These are phyloP conservation scores for Peniophora sp. DNA, from an alignment of 1,284 basidiomycete genomes.

Conservation along the genomic window DNA sequence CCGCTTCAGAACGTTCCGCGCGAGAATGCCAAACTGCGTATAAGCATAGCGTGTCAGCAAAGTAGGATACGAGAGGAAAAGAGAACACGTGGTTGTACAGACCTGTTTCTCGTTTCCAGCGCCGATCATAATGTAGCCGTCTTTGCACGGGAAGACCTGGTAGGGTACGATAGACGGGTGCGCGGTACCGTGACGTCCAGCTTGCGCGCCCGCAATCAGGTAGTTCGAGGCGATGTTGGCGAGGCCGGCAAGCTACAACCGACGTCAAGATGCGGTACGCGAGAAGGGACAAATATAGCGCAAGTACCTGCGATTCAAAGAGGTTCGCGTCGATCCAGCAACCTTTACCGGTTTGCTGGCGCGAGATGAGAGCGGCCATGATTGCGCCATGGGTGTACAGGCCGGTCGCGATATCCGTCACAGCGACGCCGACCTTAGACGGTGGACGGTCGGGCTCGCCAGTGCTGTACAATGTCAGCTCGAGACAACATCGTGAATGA, in stretches of 20 bases:
- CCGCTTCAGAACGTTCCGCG: constrained; percentile 49
- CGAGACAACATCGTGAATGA: constrained; percentile 2
- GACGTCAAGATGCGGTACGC: constrained; percentile 13
- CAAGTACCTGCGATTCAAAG: constrained; percentile 72
- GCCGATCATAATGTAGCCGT: constrained; percentile 91
- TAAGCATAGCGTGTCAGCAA: constrained; percentile 3
- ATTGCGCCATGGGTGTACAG: constrained; percentile 93
- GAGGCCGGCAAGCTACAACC: constrained; percentile 73
- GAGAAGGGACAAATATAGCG: too few relatives aligned
- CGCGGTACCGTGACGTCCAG: constrained; percentile 82
- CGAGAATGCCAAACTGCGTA: constrained; percentile 60
- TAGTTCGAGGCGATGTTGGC: constrained; percentile 94
- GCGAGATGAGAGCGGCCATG: constrained; percentile 81
- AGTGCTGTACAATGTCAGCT: constrained; percentile 42
- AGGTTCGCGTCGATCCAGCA: constrained; percentile 88
- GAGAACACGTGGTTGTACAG: constrained; percentile 12
- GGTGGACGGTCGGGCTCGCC: constrained; percentile 86
- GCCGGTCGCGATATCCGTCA: constrained; percentile 87
- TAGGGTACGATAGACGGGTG: constrained; percentile 92
- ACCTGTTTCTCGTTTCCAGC: constrained; percentile 90
- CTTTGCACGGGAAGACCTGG: constrained; percentile 83
- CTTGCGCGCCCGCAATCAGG: constrained; percentile 82
- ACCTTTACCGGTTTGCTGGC: constrained; percentile 80
- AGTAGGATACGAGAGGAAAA: not conserved
- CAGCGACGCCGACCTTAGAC: constrained; percentile 87